Conservation (phyloP, 148 eudicot species). For the Nepenthes gracilis region DNA sequence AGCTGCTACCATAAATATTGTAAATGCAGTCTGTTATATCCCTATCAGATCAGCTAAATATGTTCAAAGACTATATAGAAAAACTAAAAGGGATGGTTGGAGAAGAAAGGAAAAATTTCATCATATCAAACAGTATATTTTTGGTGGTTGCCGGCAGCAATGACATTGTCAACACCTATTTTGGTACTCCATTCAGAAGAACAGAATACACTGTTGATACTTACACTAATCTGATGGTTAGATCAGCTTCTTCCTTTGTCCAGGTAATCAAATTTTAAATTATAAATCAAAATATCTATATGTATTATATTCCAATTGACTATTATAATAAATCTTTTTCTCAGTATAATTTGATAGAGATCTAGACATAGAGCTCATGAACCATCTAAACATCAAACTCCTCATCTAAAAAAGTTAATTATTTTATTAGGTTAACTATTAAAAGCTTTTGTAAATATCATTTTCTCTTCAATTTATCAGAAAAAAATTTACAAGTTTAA, state of each 20-base stretch:
- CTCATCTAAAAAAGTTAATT: too few species aligned
- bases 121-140: constrained; percentile 13
- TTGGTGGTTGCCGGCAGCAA: constrained; percentile 14
- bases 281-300: too few species aligned
- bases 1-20: too few species aligned
- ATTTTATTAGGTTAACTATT: too few species aligned
- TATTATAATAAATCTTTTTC: not conserved
- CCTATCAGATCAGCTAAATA: constrained; percentile 14
- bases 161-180: constrained; percentile 30
- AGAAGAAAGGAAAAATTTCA: constrained; percentile 11
- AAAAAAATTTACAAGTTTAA: too few species aligned
- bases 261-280: constrained; percentile 20
- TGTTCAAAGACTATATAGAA: constrained; percentile 22
- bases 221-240: constrained; percentile 25
- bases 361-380: too few species aligned
- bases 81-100: constrained; percentile 15
- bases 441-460: too few species aligned
- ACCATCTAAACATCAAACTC: too few species aligned
- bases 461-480: too few species aligned
- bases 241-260: constrained; percentile 31
- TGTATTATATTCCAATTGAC: not conserved
- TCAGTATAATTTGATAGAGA: too few species aligned
- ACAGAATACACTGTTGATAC: constrained; percentile 9
- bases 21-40: too few species aligned
- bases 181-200: constrained; percentile 8